phyloP scores from a whole-genome alignment of 2,329 filamentous ascomycete species.

The Fusarium mangiferae region DNA sequence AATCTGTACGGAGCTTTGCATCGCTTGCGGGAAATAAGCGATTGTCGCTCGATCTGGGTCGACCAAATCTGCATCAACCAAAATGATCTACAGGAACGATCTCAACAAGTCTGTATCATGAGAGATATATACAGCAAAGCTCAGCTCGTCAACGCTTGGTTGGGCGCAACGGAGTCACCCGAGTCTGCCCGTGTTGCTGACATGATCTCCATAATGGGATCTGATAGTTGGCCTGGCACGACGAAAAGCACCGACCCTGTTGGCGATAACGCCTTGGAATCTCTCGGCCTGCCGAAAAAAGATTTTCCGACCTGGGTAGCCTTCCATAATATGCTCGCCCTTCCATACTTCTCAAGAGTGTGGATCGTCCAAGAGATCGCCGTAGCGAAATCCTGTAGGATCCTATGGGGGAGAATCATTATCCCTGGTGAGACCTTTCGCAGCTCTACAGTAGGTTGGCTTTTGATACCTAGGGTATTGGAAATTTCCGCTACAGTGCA shows the following conservation, averaged over 20 bases:
- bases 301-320: neutral
- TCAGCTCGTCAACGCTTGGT: neutral
- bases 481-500: rapidly evolving
- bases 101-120: neutral
- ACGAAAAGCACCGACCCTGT: too few relatives aligned
- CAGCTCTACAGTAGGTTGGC: rapidly evolving
- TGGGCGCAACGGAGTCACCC: neutral
- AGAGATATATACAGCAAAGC: neutral
- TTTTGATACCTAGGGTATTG: neutral
- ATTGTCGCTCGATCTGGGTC: neutral
- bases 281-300: neutral
- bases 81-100: neutral
- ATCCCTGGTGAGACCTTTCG: neutral
- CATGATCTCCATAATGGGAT: neutral
- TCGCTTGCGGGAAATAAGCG: neutral
- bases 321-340: neutral
- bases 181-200: neutral
- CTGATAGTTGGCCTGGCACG: too few relatives aligned
- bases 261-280: neutral
- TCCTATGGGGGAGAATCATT: neutral
- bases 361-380: neutral
- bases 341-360: neutral
- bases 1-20: neutral
- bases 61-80: neutral
- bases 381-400: neutral